A percentile compares a stretch with the other conserved stretches of the same genome.
phyloP scores from a whole-genome alignment of 306 rosid genomes.

The Prunus kanzakura region DNA sequence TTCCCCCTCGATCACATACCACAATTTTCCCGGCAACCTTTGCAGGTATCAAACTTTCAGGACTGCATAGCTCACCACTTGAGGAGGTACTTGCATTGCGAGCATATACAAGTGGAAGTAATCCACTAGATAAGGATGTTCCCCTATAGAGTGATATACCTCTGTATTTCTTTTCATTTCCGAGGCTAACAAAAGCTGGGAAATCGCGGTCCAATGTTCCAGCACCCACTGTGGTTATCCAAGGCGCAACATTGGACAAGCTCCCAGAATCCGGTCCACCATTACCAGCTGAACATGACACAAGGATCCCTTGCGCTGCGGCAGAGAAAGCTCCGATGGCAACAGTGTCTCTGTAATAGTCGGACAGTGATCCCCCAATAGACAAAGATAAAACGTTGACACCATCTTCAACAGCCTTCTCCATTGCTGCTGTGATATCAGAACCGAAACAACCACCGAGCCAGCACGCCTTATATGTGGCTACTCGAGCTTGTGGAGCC shows the following conservation, averaged over 20 bases:
- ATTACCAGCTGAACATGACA: slow-evolving; percentile 85
- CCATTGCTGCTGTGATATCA: slow-evolving; percentile 76
- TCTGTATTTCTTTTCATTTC: slow-evolving; percentile 52
- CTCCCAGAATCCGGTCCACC: slow-evolving; percentile 49
- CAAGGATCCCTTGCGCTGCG: slow-evolving; percentile 57
- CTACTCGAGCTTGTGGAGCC: slow-evolving; percentile 78
- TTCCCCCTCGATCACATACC: slow-evolving; percentile 75
- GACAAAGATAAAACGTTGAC: slow-evolving; percentile 77
- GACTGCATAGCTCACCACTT: slow-evolving; percentile 39
- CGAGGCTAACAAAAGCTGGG: slow-evolving; percentile 60
- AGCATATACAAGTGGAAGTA: slow-evolving; percentile 64
- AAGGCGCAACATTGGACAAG: slow-evolving; percentile 73
- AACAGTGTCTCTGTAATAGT: slow-evolving; percentile 57
- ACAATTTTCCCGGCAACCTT: slow-evolving; percentile 82
- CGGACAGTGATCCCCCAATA: slow-evolving; percentile 51
- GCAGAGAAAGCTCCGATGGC: slow-evolving; percentile 80
- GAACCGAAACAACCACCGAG: slow-evolving; percentile 56
- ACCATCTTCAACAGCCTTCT: slow-evolving; percentile 79
- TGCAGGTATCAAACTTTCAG: slow-evolving; percentile 40
- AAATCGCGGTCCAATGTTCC: slow-evolving; percentile 93
- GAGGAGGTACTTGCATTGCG: slow-evolving; percentile 41
- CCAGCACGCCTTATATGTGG: slow-evolving; percentile 87
- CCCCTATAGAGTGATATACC: slow-evolving; percentile 73
- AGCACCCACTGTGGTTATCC: slow-evolving; percentile 83
- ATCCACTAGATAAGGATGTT: slow-evolving; percentile 34